Evolutionary conservation across 2,329 filamentous ascomycete species (phyloP).

Genomic region (Curvularia eragrostidis): DNA sequence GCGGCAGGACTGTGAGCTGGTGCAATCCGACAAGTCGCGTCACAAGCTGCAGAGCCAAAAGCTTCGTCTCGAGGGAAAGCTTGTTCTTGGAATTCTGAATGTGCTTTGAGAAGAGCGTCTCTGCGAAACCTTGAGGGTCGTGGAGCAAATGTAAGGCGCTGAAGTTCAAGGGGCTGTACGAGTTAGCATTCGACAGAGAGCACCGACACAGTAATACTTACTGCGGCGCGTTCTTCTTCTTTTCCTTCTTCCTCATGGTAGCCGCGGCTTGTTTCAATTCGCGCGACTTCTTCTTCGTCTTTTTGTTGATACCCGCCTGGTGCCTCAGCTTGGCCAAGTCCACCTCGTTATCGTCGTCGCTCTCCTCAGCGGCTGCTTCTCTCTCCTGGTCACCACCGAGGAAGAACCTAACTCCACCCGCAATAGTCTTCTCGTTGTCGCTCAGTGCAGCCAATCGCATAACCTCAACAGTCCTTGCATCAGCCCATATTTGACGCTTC

Average conservation of each 20-base stretch:
- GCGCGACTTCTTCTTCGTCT: constrained; percentile 85
- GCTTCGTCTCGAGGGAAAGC: constrained; percentile 84
- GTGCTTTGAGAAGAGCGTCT: constrained; percentile 88
- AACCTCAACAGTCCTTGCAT: constrained; percentile 92
- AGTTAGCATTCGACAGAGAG: background rate
- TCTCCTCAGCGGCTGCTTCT: constrained; percentile 84
- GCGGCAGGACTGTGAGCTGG: constrained; percentile 83
- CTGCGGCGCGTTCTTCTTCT: constrained; percentile 86
- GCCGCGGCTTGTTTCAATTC: constrained; percentile 79
- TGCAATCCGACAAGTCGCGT: constrained; percentile 91
- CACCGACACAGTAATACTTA: background rate
- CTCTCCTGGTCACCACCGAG: constrained; percentile 94
- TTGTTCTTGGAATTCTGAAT: constrained; percentile 85
- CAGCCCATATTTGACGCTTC: constrained; percentile 96
- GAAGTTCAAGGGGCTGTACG: constrained; percentile 77
- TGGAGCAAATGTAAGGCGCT: constrained; percentile 92
- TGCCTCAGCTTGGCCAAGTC: constrained; percentile 85
- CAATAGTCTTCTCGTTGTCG: constrained; percentile 90
- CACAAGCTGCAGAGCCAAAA: constrained; percentile 88
- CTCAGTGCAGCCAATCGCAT: constrained; percentile 94
- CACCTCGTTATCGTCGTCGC: constrained; percentile 72
- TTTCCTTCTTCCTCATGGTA: constrained; percentile 79
- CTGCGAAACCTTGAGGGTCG: constrained; percentile 92
- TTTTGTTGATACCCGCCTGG: constrained; percentile 92
- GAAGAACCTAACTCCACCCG: constrained; percentile 91